phyloP scores from a whole-genome alignment of 176 grass and related monocot genomes.

The Aechmea fasciata region DNA sequence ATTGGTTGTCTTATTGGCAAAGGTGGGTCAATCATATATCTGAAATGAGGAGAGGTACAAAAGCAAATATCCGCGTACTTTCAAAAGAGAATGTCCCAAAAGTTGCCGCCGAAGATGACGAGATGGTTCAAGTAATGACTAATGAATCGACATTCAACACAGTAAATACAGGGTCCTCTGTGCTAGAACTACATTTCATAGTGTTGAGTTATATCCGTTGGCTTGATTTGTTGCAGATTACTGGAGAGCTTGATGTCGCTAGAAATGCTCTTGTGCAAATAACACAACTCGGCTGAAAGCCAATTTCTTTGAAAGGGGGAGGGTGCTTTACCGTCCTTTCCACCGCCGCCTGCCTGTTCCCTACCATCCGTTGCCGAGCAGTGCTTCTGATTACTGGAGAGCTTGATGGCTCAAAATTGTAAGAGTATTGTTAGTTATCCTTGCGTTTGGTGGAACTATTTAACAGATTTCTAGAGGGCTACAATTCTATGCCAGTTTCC shows the following conservation, averaged over 20 bases:
- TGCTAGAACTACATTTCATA: not conserved
- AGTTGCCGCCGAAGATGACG: conserved; percentile 84
- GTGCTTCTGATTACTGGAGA: too few species aligned
- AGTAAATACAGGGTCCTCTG: not conserved
- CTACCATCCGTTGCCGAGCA: conserved; percentile 50
- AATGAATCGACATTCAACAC: not conserved
- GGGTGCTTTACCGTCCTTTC: conserved; percentile 50
- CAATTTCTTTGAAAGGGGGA: conserved; percentile 99
- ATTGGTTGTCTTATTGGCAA: conserved; percentile 96
- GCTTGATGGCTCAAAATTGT: too few species aligned
- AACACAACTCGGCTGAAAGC: conserved; percentile 85
- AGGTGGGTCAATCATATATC: conserved; percentile 91
- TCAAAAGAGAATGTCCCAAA: conserved; percentile 98
- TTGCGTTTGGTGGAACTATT: not conserved
- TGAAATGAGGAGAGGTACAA: conserved; percentile 72
- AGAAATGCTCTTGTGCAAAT: conserved; percentile 82
- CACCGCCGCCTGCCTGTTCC: conserved; percentile 42
- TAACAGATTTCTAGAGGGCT: not conserved
- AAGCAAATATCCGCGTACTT: conserved; percentile 85
- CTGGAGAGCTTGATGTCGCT: conserved; percentile 68
- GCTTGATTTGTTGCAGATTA: conserved; percentile 42
- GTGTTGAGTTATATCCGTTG: not conserved
- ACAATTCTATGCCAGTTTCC: not conserved
- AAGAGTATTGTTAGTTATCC: not conserved
- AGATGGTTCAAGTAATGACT: conserved; percentile 99